These are phyloP conservation scores for Chrysosphaeria jannelii DNA, from an alignment of 2,329 filamentous ascomycete genomes.

Conservation along the genomic window DNA sequence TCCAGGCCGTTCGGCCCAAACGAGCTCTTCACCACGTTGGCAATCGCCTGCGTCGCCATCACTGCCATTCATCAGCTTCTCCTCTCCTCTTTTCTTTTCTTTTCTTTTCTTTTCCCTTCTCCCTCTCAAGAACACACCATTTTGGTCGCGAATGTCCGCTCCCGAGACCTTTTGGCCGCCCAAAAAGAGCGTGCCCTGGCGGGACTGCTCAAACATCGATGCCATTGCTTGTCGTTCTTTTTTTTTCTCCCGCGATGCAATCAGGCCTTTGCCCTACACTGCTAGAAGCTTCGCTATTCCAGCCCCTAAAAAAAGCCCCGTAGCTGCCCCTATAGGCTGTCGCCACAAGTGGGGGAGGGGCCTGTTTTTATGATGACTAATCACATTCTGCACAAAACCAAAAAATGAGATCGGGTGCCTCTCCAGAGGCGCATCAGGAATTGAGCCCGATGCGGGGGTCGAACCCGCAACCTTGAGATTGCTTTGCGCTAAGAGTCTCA, in stretches of 20 bases:
- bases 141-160: conserved; percentile 87
- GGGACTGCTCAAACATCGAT: conserved; percentile 82
- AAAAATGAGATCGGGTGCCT: too few relatives aligned
- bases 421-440: conserved; percentile 11
- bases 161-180: conserved; percentile 95
- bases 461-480: conserved; percentile 11
- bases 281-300: too few relatives aligned
- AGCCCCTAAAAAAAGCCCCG: too few relatives aligned
- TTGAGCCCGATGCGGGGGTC: conserved; percentile 19
- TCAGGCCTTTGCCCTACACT: too few relatives aligned
- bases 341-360: too few relatives aligned
- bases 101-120: not conserved
- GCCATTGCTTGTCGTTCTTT: conserved; percentile 32
- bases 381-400: too few relatives aligned
- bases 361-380: too few relatives aligned
- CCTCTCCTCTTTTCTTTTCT: not conserved
- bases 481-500: conserved; percentile 47
- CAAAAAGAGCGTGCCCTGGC: conserved; percentile 88
- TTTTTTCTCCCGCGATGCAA: too few relatives aligned
- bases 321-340: too few relatives aligned
- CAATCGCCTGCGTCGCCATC: conserved; percentile 80
- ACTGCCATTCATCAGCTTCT: conserved; percentile 20
- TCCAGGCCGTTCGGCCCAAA: conserved; percentile 92
- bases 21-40: conserved; percentile 96
- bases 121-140: conserved; percentile 22